A percentile compares a stretch with the other conserved stretches of the same genome.
Evolutionary conservation across 257 asterid species (phyloP).

Genomic region (Ajuga chamaepitys): DNA sequence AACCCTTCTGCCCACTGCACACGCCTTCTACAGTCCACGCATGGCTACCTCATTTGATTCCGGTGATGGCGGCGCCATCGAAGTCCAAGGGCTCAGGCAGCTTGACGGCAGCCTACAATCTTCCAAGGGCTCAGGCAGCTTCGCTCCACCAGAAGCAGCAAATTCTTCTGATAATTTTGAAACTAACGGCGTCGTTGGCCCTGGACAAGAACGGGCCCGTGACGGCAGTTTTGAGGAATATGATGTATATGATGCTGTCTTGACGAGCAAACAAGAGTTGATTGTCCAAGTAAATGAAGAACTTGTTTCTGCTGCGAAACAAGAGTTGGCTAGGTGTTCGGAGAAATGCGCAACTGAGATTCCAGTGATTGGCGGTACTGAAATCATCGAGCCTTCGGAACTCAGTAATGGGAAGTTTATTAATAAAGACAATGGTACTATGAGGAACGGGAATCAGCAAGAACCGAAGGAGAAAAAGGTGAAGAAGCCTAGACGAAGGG

Average conservation of each 20-base stretch:
- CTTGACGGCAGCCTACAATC: neutral
- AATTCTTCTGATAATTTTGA: neutral
- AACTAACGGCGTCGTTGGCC: neutral
- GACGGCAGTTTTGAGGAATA: neutral
- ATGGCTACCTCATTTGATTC: conserved; percentile 9
- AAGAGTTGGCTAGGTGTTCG: conserved; percentile 23
- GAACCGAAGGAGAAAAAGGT: conserved; percentile 19
- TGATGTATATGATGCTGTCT: neutral
- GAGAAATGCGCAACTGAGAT: conserved; percentile 25
- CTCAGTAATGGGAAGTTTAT: neutral
- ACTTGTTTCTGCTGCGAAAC: neutral
- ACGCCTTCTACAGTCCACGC: neutral
- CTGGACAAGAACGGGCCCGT: neutral
- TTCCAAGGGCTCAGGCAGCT: conserved; percentile 3
- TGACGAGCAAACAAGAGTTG: neutral
- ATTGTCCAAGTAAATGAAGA: neutral
- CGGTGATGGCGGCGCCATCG: conserved; percentile 9
- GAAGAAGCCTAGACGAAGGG: conserved; percentile 33
- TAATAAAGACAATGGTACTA: neutral
- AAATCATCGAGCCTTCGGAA: neutral
- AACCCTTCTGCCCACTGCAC: too few relatives aligned
- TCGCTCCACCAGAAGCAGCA: neutral
- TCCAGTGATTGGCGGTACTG: conserved; percentile 22
- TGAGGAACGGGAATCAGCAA: conserved; percentile 17
- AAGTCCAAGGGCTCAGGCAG: neutral